A percentile compares a stretch with the other conserved stretches of the same genome.
phyloP scores from a whole-genome alignment of 2,329 filamentous ascomycete species.

The Nemania sp. region DNA sequence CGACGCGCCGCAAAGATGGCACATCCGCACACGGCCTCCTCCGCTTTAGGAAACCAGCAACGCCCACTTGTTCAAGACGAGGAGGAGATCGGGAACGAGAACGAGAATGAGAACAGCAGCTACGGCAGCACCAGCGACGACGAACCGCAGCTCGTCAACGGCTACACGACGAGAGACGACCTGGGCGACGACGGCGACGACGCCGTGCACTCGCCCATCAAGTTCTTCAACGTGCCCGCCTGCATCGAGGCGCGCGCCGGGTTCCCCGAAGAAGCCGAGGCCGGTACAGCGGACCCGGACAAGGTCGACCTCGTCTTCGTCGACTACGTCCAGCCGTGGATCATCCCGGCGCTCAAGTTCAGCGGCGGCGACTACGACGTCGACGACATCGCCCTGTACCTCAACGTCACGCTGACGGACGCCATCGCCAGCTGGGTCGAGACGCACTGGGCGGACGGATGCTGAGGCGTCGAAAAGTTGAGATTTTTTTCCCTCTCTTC shows the following conservation, averaged over 20 bases:
- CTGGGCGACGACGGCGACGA: slow-evolving; percentile 85
- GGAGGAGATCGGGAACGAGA: slow-evolving; percentile 1
- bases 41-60: slow-evolving; percentile 32
- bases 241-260: slow-evolving; percentile 72
- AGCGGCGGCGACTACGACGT: slow-evolving; percentile 55
- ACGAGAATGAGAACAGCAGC: slow-evolving; percentile 4
- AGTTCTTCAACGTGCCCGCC: slow-evolving; percentile 80
- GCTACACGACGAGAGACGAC: slow-evolving; percentile 91
- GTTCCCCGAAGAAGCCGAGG: slow-evolving; percentile 53
- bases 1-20: not conserved
- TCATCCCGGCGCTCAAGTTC: slow-evolving; percentile 73
- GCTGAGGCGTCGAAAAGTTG: slow-evolving; percentile 39
- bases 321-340: slow-evolving; percentile 85
- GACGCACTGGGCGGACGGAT: slow-evolving; percentile 60
- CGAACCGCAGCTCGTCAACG: slow-evolving; percentile 47
- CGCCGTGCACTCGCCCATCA: slow-evolving; percentile 76
- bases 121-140: slow-evolving; percentile 27
- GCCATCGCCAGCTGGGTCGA: slow-evolving; percentile 62
- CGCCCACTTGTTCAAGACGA: slow-evolving; percentile 27
- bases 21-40: slow-evolving; percentile 11
- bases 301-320: slow-evolving; percentile 88
- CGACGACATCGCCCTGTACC: slow-evolving; percentile 56
- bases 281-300: slow-evolving; percentile 56
- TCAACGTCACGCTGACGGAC: slow-evolving; percentile 59
- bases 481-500: too few relatives aligned